These are phyloP conservation scores for Exsudoporus frostii DNA, from an alignment of 768 basidiomycete species.

Conservation along the genomic window DNA sequence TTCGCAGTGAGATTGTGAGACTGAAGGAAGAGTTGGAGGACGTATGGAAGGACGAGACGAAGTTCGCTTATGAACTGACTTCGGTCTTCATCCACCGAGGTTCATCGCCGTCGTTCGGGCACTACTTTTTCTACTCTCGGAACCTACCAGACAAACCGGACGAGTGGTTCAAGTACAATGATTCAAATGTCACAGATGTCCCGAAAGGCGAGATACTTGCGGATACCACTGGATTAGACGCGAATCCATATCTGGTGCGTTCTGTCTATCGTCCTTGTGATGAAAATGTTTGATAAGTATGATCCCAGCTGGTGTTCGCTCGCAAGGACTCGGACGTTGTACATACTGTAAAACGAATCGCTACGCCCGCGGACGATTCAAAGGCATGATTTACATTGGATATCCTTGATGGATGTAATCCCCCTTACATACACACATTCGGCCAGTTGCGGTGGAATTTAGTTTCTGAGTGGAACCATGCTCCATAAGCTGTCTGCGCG, in stretches of 20 bases:
- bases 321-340: conserved; percentile 76
- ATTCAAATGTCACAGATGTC: conserved; percentile 78
- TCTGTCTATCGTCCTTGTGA: conserved; percentile 1
- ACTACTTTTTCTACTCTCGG: conserved; percentile 95
- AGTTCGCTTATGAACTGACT: conserved; percentile 82
- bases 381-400: conserved; percentile 29
- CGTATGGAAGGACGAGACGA: conserved; percentile 66
- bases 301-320: conserved; percentile 72
- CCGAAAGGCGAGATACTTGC: conserved; percentile 79
- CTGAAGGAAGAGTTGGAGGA: conserved; percentile 71
- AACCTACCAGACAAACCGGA: conserved; percentile 78
- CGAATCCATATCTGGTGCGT: conserved; percentile 85
- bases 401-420: conserved; percentile 23
- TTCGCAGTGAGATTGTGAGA: conserved; percentile 45
- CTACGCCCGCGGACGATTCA: conserved; percentile 23
- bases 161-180: conserved; percentile 96
- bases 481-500: conserved; percentile 1
- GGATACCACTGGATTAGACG: conserved; percentile 86
- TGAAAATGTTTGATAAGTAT: background rate
- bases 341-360: conserved; percentile 73
- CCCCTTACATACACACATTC: conserved; percentile 10
- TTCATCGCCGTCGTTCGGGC: conserved; percentile 80
- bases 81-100: conserved; percentile 96
- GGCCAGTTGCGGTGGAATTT: conserved; percentile 6
- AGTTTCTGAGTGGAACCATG: conserved; percentile 13